Base-by-base conservation (phyloP, 1,284 basidiomycete genomes). In the Fomes fomentarius region DNA sequence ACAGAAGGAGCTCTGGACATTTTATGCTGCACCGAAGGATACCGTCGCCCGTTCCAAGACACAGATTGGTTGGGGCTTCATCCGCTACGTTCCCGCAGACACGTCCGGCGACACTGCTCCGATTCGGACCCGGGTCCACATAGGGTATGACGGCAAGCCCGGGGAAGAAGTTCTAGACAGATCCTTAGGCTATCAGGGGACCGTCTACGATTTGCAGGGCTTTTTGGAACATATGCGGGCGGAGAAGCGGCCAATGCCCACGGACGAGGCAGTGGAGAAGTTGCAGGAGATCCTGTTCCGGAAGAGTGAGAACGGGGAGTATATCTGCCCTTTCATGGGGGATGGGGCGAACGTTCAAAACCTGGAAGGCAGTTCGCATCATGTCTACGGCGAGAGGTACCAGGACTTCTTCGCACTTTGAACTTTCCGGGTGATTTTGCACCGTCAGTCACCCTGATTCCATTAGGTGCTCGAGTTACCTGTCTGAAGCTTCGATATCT, bases 171-270 rank as follows among this genome's bases (percentile, higher is more conserved):
- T 26, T 46, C 2, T 9, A 31, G n/a, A 3, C 9, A 9, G 42
- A 12, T 2, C 12, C 30, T 40, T 1, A 30, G 24, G 21, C n/a
- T 37, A 26, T 19, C n/a, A 10, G 24, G 26, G 9, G 25, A 30
- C 15, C 48, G 15, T 46, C n/a, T n/a, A 41, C 38, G 47, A 54
- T 19, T 31, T 55, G n/a, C 21, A 39, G n/a, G 47, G 44, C 17
- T 55, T 55, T 33, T 17, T 55, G 24, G 25, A 43, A 19, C 46
- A 43, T 22, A 50, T 55, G 48, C 35, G 8, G 38, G 22, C 22
- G 5, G 53, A 55, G 19, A 48, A 48, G 15, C 35, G 53, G 3
- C 47, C 47, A 11, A 34, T 50, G 47, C 53, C 53, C n/a, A 34
- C 47, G 3, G 53, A 50, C 3, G 48, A 37, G 15, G 53, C 47